Evolutionary conservation across 352 stramenopile genomes (phyloP), one percentile per base, ranked within the genome.

Genomic region (Phytophthora ohioensis): DNA sequence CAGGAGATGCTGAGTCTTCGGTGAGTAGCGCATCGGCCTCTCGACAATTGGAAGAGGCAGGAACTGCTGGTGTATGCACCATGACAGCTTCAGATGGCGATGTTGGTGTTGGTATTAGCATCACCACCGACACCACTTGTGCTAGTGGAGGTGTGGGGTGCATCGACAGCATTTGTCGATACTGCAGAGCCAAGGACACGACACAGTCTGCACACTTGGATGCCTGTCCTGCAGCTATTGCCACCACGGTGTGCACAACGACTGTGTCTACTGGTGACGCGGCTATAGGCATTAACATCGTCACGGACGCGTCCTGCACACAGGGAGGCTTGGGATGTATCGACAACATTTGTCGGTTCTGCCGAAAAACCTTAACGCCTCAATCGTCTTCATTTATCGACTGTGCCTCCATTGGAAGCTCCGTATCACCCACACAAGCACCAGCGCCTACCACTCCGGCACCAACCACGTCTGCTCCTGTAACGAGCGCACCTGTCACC

Each of bases 291-390:
- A 27, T 27, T 27, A 27, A 61, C 59, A 69, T 80, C 42, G 42
- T 76, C 41, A 67, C 64, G 2, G 78, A 85, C 49, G 27, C 60
- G 3, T 64, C 57, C 1, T 83, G 78, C 38, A 54, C 42, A 4
- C 48, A 51, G 1, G 78, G 78, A 49, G 78, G 78, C 3, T 15
- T 85, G n/a, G 78, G 78, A 0, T 85, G 78, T 30, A 77, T 78
- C 17, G 58, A 77, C 38, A 58, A 36, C 31, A 17, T 71, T 21
- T 85, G 78, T 35, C 78, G 75, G 21, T 83, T 79, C 57, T 86
- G 79, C 36, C 65, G 67, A 58, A 34, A 38, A 3, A 54, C 52
- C 6, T 34, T 47, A 10, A 80, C 73, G 3, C 2, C 63, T 8
- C 69, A 79, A 63, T 80, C 73, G 6, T 38, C 64, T 0, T 34